Evolutionary conservation across 768 basidiomycete genomes (phyloP).

Genomic region (Rhizopogon vinicolor): DNA sequence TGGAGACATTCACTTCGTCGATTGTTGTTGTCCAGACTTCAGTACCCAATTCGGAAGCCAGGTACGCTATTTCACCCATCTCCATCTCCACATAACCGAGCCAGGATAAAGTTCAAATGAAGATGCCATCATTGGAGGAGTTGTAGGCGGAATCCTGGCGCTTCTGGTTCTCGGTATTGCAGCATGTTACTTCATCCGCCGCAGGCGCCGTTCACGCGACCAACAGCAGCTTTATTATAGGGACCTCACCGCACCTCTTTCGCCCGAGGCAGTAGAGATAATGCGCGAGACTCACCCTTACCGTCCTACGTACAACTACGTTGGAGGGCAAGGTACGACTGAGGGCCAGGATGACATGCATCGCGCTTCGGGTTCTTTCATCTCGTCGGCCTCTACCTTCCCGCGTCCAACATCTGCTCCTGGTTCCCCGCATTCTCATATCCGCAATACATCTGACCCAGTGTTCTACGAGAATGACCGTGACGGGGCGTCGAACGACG

Average conservation of each 20-base stretch:
- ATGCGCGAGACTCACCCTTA: slow-evolving; percentile 1
- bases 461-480: not conserved
- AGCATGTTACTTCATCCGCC: not conserved
- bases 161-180: not conserved
- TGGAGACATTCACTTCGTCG: not conserved
- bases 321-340: not conserved
- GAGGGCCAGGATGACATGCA: not conserved
- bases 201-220: not conserved
- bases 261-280: not conserved
- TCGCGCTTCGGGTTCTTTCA: not conserved
- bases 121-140: slow-evolving; percentile 2
- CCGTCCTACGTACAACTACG: not conserved
- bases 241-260: not conserved
- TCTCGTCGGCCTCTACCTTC: not conserved
- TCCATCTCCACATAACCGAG: not conserved
- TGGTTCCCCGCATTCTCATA: not conserved
- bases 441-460: not conserved
- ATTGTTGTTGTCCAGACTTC: not conserved
- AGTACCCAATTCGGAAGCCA: not conserved
- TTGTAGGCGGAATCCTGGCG: slow-evolving; percentile 1
- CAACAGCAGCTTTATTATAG: not conserved
- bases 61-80: not conserved
- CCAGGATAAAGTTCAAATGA: not conserved
- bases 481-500: not conserved
- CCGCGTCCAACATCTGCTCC: not conserved